Base-by-base conservation (phyloP, 148 eudicot genomes). In the Chenopodium suecicum region DNA sequence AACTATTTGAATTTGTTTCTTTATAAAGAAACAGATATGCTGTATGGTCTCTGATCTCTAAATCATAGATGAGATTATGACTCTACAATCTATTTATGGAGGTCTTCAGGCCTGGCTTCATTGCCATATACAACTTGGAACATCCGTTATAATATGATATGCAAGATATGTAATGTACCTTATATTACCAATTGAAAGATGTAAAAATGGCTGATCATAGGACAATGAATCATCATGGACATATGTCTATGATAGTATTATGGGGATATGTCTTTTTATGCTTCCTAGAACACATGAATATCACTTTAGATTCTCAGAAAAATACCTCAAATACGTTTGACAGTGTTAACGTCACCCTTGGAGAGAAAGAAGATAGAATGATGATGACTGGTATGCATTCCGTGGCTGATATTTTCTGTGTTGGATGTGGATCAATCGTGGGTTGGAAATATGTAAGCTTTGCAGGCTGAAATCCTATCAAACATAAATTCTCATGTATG, bases 301-400 rank as follows among this genome's bases (percentile, higher is more conserved):
- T 22, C 41, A n/a, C 11, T 25, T 16, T 19, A 27, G 63, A n/a
- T 16, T 10, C 63, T 74, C 37, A 74, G 78, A 65, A 34, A 62
- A 46, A 52, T 27, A 65, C 23, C 68, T 62, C 31, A 37, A 54
- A 11, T 77, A 46, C 83, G 70, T 71, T 85, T 85, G 78, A 23
- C 92, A 95, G 98, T 62, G 95, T 83, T 50, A 95, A 95, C 75
- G 93, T 92, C 34, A 91, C 94, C 31, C 37, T 75, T 67, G 97
- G 97, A 66, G 91, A 89, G 81, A 88, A 44, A 68, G 98, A 95
- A 66, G 93, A 93, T 11, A 91, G 98, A 82, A 0, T 88, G 92
- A 95, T 95, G 98, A 89, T 87, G 90, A 95, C 97, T n/a, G 97
- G 98, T 75, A 16, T 89, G 88, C 98, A 95, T 86, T 91, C 91